phyloP scores from a whole-genome alignment of 768 basidiomycete species.

The Mycena alexandri region DNA sequence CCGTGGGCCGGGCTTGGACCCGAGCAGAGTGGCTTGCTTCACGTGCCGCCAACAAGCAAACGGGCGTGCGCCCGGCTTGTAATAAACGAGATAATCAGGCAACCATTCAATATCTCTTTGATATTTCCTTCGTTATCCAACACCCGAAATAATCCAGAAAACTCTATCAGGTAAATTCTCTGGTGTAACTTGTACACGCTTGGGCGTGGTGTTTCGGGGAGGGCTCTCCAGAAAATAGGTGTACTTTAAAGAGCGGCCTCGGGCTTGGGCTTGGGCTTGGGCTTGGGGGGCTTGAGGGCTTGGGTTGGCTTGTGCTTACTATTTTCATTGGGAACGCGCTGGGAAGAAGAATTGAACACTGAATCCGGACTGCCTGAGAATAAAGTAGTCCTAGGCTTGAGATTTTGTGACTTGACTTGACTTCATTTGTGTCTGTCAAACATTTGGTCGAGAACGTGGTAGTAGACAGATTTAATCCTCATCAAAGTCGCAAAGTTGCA shows the following conservation, averaged over 20 bases:
- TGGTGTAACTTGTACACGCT: neutral
- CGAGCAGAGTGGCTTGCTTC: neutral
- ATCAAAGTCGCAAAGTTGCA: slow-evolving; percentile 4
- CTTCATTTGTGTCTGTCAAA: slow-evolving; percentile 2
- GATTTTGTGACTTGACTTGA: neutral
- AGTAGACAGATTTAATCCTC: neutral
- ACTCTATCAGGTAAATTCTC: neutral
- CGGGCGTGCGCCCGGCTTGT: slow-evolving; percentile 1
- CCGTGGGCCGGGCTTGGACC: neutral
- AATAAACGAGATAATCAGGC: neutral
- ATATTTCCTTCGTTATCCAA: neutral
- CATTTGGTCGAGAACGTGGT: neutral
- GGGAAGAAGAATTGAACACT: slow-evolving; percentile 5
- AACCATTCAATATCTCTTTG: slow-evolving; percentile 8
- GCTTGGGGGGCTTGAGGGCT: too few relatives aligned
- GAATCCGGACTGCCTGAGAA: slow-evolving; percentile 2
- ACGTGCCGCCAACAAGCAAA: too few relatives aligned
- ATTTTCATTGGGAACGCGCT: neutral
- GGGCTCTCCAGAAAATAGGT: too few relatives aligned
- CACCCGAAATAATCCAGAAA: neutral
- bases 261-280: slow-evolving; percentile 1
- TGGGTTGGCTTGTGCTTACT: slow-evolving; percentile 2
- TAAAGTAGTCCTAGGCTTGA: neutral
- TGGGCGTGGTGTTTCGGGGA: too few relatives aligned
- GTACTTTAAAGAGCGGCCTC: neutral